Evolutionary conservation across 139 green algal genomes (phyloP), one percentile per base, ranked within the genome.

Genomic region (Micractinium sp.): DNA sequence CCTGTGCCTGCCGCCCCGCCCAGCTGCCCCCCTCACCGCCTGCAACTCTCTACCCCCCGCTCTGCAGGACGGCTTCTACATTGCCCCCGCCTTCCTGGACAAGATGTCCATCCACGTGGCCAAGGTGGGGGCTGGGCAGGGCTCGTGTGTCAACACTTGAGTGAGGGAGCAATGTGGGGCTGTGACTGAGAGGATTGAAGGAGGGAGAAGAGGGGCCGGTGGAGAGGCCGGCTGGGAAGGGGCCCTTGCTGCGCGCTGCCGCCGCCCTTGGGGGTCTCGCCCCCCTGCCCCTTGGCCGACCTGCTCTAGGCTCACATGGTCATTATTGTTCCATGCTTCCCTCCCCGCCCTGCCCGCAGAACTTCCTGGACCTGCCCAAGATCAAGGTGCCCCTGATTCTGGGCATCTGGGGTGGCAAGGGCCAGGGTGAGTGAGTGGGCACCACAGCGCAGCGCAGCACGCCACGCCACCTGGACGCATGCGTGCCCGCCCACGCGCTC

Each of bases 361-460:
- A 99, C 97, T 98, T 98, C 95, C 95, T 99, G 90, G 93, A 97
- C 85, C 93, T 98, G 56, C 96, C 96, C 87, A 98, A 98, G 93
- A 97, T 97, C 90, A 97, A 97, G 94, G 90, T 96, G 20, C 97
- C 97, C 80, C 96, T 99, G 61, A 99, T 99, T 91, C 93, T 99
- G 87, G 98, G 98, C 85, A 97, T 99, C 93, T 99, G 98, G 98
- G 98, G 98, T 92, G 98, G 98, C 89, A 99, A 99, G 95, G 98
- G 98, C 81, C 98, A 99, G 94, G 96, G 96, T 85, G 97, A 96
- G 94, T 31, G 31, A 15, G n/a, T n/a, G n/a, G n/a, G n/a, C 61
- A 25, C n/a, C 75, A 14, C 35, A 35, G 3, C 71, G 27, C 71
- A 36, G 31, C 25, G 71, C 71, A 35, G 71, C 20, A 27, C 63